Percentiles rank a stretch among this genome's conserved stretches.
These are phyloP conservation scores for Fusarium cicatricum DNA, from an alignment of 2,329 filamentous ascomycete genomes.

Conservation along the genomic window DNA sequence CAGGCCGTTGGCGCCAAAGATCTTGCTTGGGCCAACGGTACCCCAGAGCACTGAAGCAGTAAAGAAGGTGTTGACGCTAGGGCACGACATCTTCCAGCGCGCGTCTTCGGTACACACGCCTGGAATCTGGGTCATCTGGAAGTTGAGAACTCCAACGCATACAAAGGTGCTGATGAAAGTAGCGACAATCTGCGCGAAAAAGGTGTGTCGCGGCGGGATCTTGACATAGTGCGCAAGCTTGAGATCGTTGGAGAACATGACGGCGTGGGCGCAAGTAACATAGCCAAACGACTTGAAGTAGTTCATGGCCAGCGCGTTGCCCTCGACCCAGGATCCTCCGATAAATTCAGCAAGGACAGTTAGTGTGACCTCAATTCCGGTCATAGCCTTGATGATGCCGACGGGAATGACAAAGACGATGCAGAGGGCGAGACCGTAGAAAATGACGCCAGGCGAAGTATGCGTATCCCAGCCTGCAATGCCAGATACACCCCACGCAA, in stretches of 20 bases:
- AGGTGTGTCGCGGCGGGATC: conserved; percentile 67
- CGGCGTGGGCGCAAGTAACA: conserved; percentile 59
- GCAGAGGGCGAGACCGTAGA: conserved; percentile 59
- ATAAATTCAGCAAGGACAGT: conserved; percentile 64
- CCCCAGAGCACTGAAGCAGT: conserved; percentile 65
- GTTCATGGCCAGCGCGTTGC: conserved; percentile 62
- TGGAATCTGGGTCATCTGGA: conserved; percentile 58
- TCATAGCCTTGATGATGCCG: conserved; percentile 63
- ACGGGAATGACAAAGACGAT: conserved; percentile 61
- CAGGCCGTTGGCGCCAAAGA: conserved; percentile 58
- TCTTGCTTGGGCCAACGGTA: conserved; percentile 59
- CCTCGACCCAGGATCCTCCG: conserved; percentile 59
- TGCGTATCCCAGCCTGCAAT: conserved; percentile 60
- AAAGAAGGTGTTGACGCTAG: conserved; percentile 63
- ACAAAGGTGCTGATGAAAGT: conserved; percentile 63
- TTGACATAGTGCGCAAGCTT: conserved; percentile 66
- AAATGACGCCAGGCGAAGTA: conserved; percentile 59
- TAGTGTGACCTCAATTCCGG: conserved; percentile 59
- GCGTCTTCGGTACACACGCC: conserved; percentile 59
- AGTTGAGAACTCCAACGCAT: conserved; percentile 58
- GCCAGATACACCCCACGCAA: conserved; percentile 56
- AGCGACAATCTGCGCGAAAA: conserved; percentile 65
- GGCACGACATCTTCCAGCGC: conserved; percentile 59
- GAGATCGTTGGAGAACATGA: conserved; percentile 58
- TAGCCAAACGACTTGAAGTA: conserved; percentile 63